Evolutionary conservation across 257 asterid genomes (phyloP).

Genomic region (Jasminum sambac): DNA sequence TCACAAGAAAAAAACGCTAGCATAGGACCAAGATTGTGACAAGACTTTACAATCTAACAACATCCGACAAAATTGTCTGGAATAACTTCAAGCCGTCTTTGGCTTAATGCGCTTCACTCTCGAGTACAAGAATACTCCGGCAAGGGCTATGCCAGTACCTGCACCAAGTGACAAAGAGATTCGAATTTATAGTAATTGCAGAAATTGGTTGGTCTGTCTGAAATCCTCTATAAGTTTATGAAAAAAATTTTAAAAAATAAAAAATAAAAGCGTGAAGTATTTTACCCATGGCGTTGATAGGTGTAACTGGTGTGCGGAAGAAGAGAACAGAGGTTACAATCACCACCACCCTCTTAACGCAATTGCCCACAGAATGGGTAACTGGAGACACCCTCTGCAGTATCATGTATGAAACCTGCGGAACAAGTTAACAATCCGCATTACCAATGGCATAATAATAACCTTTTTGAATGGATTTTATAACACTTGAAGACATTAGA

Average conservation of each 20-base stretch:
- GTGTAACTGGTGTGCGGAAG: conserved; percentile 49
- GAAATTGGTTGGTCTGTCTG: not conserved
- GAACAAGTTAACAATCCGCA: not conserved
- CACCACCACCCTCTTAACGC: conserved; percentile 61
- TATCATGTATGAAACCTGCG: conserved; percentile 61
- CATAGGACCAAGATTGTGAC: not conserved
- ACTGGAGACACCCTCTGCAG: conserved; percentile 59
- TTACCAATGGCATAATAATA: conserved; percentile 9
- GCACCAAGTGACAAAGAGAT: conserved; percentile 4
- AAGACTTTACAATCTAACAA: conserved; percentile 16
- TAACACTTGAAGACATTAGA: not conserved
- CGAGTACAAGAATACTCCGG: conserved; percentile 55
- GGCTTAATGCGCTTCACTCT: conserved; percentile 52
- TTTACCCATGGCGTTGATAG: conserved; percentile 44
- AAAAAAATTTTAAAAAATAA: too few relatives aligned
- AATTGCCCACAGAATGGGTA: conserved; percentile 59
- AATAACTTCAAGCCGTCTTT: conserved; percentile 38
- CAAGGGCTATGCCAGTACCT: conserved; percentile 57
- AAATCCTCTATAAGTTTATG: not conserved
- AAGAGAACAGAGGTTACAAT: conserved; percentile 56
- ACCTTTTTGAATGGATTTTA: not conserved
- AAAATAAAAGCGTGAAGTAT: conserved; percentile 18
- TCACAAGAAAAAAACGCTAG: not conserved
- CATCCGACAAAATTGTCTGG: conserved; percentile 27
- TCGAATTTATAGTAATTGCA: not conserved